These are phyloP conservation scores for Elsinoe batatas DNA, from an alignment of 2,329 filamentous ascomycete species.

Conservation along the genomic window DNA sequence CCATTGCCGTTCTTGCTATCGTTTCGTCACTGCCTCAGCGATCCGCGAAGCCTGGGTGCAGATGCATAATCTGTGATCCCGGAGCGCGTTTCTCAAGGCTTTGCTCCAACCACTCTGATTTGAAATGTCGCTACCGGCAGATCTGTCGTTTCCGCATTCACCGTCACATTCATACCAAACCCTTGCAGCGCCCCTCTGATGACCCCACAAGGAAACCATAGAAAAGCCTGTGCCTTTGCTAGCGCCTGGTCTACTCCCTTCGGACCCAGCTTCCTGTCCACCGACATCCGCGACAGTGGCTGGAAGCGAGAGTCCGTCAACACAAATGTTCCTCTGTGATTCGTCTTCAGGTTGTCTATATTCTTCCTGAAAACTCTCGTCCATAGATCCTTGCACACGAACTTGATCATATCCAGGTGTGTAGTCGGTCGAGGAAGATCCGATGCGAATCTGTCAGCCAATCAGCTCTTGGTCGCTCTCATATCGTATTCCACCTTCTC, in stretches of 20 bases:
- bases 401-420: constrained; percentile 93
- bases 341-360: constrained; percentile 97
- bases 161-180: constrained; percentile 80
- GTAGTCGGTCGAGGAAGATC: constrained; percentile 83
- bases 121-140: constrained; percentile 87
- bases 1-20: too few relatives aligned
- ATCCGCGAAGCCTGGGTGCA: too few relatives aligned
- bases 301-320: constrained; percentile 88
- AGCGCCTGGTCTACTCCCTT: constrained; percentile 40
- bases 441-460: constrained; percentile 57
- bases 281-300: constrained; percentile 81
- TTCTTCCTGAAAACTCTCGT: constrained; percentile 90
- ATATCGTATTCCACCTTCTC: not conserved
- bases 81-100: constrained; percentile 41
- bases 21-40: too few relatives aligned
- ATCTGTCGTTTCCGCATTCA: constrained; percentile 82
- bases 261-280: constrained; percentile 41
- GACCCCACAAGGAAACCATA: constrained; percentile 92
- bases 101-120: constrained; percentile 71
- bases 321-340: constrained; percentile 93
- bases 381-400: constrained; percentile 98
- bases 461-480: not conserved
- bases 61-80: too few relatives aligned
- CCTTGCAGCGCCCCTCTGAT: constrained; percentile 87
- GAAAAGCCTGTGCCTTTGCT: constrained; percentile 70